Percentiles rank a stretch among this genome's conserved stretches.
These are phyloP conservation scores for Nyctanthes arbortristis DNA, from an alignment of 257 asterid genomes.

Conservation along the genomic window DNA sequence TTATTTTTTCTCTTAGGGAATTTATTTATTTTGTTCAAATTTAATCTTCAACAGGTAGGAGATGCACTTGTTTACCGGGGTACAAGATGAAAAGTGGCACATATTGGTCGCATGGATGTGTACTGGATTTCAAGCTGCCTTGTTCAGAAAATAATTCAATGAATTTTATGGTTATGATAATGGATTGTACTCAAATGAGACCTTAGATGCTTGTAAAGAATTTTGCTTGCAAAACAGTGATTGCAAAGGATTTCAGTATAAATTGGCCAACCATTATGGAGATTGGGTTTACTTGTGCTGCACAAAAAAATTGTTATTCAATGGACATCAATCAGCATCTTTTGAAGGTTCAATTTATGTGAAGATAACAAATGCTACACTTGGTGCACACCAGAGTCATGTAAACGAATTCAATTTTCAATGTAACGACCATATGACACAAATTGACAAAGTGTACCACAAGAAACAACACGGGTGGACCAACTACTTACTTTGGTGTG, in stretches of 20 bases:
- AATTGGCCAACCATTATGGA: not conserved
- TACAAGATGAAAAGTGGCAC: constrained; percentile 25
- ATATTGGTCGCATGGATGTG: constrained; percentile 46
- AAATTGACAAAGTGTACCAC: constrained; percentile 14
- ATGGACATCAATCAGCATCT: constrained; percentile 28
- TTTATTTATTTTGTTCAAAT: too few relatives aligned
- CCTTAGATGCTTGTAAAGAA: constrained; percentile 24
- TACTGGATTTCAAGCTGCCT: constrained; percentile 28
- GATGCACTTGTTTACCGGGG: constrained; percentile 48
- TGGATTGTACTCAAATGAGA: constrained; percentile 20
- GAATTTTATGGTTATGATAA: constrained; percentile 46
- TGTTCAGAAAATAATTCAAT: not conserved
- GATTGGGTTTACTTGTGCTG: constrained; percentile 29
- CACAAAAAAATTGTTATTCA: constrained; percentile 29
- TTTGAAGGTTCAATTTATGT: constrained; percentile 21
- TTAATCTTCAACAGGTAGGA: constrained; percentile 13
- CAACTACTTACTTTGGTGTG: constrained; percentile 25
- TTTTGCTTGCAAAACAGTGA: constrained; percentile 28
- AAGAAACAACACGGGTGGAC: constrained; percentile 15
- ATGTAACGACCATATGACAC: not conserved
- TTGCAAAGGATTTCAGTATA: constrained; percentile 44
- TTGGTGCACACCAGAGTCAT: not conserved
- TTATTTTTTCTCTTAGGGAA: too few relatives aligned
- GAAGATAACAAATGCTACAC: constrained; percentile 13
- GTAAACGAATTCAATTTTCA: not conserved